Percentiles rank a stretch among this genome's conserved stretches.
Conservation (phyloP, 2,329 filamentous ascomycete species). For the Alternaria solani region DNA sequence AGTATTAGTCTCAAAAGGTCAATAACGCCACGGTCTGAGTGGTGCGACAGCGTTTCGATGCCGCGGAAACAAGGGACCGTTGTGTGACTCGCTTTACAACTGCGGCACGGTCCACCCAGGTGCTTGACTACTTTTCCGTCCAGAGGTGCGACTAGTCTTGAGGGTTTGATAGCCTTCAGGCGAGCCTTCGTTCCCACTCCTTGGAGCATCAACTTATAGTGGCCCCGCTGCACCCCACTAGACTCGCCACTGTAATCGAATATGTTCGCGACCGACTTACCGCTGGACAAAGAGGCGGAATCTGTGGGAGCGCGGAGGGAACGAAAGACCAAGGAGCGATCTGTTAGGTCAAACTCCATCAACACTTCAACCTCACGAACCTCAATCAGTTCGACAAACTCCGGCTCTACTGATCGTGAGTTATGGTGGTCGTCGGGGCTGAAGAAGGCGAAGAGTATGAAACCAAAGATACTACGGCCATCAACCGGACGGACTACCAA, state of each 20-base stretch:
- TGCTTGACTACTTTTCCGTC: conserved; percentile 32
- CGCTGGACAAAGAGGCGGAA: conserved; percentile 48
- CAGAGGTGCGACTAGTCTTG: conserved; percentile 20
- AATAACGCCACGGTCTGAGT: conserved; percentile 43
- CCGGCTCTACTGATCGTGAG: conserved; percentile 36
- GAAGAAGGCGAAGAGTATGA: conserved; percentile 43
- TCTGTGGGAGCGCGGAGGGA: conserved; percentile 50
- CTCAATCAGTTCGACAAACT: conserved; percentile 37
- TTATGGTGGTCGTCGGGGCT: conserved; percentile 46
- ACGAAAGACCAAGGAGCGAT: conserved; percentile 42
- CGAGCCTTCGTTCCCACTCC: conserved; percentile 17
- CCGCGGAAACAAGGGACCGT: conserved; percentile 33
- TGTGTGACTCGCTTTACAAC: conserved; percentile 33
- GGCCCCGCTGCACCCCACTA: conserved; percentile 21
- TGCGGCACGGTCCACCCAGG: conserved; percentile 30
- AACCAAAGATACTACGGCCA: conserved; percentile 31
- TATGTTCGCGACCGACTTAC: conserved; percentile 53
- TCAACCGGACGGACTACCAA: conserved; percentile 27
- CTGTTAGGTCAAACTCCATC: conserved; percentile 34
- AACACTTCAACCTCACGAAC: conserved; percentile 39
- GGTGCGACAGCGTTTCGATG: conserved; percentile 33
- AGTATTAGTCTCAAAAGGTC: conserved; percentile 22
- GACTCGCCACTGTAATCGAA: conserved; percentile 19
- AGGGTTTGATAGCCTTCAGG: conserved; percentile 10
- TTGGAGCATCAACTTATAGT: conserved; percentile 25